Conservation (phyloP, 192 early-diverging fungal genomes). For the Backusella circina region DNA sequence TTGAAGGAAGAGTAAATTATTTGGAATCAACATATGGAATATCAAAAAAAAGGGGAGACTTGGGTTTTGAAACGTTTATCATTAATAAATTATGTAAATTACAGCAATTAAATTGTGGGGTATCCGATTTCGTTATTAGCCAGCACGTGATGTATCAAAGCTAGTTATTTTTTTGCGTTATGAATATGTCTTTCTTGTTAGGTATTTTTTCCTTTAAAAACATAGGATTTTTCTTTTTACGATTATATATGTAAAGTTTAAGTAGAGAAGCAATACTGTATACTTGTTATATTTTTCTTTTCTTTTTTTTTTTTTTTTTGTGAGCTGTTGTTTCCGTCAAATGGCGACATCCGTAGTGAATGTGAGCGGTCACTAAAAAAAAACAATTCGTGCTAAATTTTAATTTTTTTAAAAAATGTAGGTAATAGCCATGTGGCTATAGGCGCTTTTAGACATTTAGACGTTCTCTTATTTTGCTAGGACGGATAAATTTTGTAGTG, state of each 20-base stretch:
- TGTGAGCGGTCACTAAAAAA: too few relatives aligned
- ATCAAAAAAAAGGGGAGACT: background rate
- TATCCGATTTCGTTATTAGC: background rate
- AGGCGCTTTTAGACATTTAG: too few relatives aligned
- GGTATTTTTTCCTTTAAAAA: background rate
- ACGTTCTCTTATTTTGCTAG: too few relatives aligned
- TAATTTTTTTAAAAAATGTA: too few relatives aligned
- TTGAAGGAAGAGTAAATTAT: slow-evolving; percentile 24
- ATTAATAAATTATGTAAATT: slow-evolving; percentile 2
- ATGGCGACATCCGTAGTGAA: background rate
- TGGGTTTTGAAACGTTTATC: background rate
- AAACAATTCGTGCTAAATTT: too few relatives aligned
- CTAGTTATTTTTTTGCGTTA: background rate
- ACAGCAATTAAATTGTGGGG: background rate
- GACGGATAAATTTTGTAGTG: too few relatives aligned
- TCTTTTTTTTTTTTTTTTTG: background rate
- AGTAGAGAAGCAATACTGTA: background rate
- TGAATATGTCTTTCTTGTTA: background rate
- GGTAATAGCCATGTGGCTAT: too few relatives aligned
- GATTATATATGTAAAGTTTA: background rate
- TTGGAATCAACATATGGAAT: background rate
- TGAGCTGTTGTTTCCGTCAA: background rate
- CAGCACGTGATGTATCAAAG: background rate
- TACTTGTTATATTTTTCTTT: too few relatives aligned
- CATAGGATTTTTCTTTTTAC: background rate